Evolutionary conservation across 1,139 yeast species (phyloP).

Genomic region (Saccharomyces hybrid): DNA sequence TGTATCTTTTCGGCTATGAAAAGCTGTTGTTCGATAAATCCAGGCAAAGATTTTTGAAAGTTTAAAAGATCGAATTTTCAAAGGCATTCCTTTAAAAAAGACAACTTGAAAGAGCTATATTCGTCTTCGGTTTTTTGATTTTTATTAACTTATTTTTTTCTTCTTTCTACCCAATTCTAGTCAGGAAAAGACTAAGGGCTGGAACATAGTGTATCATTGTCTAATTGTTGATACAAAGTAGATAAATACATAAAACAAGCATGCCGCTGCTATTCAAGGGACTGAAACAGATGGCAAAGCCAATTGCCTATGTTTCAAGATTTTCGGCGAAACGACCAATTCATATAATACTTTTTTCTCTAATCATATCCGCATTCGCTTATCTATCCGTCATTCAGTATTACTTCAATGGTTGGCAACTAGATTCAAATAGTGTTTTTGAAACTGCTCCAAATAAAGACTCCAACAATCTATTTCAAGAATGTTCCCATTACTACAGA

Average conservation of each 20-base stretch:
- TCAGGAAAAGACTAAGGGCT: not conserved
- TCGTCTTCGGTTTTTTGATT: not conserved
- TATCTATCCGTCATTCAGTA: slow-evolving; percentile 78
- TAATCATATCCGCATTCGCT: slow-evolving; percentile 72
- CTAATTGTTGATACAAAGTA: not conserved
- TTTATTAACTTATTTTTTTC: not conserved
- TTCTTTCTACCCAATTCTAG: not conserved
- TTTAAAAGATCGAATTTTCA: not conserved
- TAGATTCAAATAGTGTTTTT: slow-evolving; percentile 19
- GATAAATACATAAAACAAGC: not conserved
- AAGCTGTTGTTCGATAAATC: not conserved
- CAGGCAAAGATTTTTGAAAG: not conserved
- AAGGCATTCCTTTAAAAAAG: not conserved
- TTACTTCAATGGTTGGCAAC: slow-evolving; percentile 41
- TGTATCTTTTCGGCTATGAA: not conserved
- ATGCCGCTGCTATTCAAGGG: slow-evolving; percentile 28
- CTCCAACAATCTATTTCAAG: slow-evolving; percentile 18
- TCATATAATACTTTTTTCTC: slow-evolving; percentile 70
- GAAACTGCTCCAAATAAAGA: slow-evolving; percentile 13
- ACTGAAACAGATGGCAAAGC: slow-evolving; percentile 24
- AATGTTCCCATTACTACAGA: slow-evolving; percentile 26
- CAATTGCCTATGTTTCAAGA: slow-evolving; percentile 47
- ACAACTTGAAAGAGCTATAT: not conserved
- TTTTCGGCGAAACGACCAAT: slow-evolving; percentile 80
- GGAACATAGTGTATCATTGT: not conserved